Evolutionary conservation across 306 rosid genomes (phyloP).

Genomic region (Coriaria nepalensis): DNA sequence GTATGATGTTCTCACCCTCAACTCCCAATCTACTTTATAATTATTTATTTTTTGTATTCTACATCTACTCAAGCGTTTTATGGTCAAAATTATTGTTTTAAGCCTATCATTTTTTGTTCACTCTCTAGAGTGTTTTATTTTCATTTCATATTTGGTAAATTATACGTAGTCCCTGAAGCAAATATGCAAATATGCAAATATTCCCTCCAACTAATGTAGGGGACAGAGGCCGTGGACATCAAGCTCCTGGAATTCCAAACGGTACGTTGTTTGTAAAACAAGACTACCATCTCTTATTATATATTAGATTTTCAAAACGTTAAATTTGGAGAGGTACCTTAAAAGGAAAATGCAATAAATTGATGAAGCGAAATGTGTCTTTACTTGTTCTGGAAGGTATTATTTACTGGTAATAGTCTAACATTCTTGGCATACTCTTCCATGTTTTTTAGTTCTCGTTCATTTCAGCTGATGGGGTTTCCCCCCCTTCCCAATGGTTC

Average conservation of each 20-base stretch:
- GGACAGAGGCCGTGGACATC: slow-evolving; percentile 54
- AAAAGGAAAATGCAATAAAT: no score
- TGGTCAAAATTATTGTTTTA: not conserved
- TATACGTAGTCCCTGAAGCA: slow-evolving; percentile 45
- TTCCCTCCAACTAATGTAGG: slow-evolving; percentile 68
- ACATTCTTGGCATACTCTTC: no score
- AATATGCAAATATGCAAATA: slow-evolving; percentile 65
- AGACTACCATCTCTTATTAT: not conserved
- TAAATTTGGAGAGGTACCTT: no score
- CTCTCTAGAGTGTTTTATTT: not conserved
- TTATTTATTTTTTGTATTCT: not conserved
- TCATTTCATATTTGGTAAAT: not conserved
- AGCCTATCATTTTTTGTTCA: not conserved
- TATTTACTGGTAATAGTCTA: no score
- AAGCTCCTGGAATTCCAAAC: slow-evolving; percentile 49
- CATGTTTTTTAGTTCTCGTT: no score
- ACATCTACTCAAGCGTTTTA: not conserved
- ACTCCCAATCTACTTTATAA: not conserved
- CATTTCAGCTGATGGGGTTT: no score
- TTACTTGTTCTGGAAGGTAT: no score
- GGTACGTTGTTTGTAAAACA: slow-evolving; percentile 22
- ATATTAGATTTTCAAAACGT: not conserved
- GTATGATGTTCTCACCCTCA: slow-evolving; percentile 24
- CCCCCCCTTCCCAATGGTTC: no score
- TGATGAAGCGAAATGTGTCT: no score